Evolutionary conservation across 768 basidiomycete species (phyloP).

Genomic region (Inosperma sp.): DNA sequence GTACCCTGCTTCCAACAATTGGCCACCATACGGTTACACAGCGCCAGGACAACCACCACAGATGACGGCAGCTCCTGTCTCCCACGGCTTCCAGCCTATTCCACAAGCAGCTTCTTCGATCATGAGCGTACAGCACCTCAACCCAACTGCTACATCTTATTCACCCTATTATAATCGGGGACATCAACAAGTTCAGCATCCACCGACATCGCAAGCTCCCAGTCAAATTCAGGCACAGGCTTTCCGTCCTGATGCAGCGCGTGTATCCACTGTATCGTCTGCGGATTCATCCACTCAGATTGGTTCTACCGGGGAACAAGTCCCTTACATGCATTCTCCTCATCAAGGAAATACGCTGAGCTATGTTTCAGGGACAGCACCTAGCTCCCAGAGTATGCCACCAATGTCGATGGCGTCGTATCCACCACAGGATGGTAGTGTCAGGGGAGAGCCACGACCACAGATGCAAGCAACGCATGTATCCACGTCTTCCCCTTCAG

Average conservation of each 20-base stretch:
- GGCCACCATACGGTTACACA: background rate
- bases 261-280: conserved; percentile 1
- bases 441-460: no score
- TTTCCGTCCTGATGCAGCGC: background rate
- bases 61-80: background rate
- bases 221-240: background rate
- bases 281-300: conserved; percentile 2
- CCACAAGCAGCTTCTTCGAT: background rate
- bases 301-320: background rate
- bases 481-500: background rate
- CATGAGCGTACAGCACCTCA: conserved; percentile 6
- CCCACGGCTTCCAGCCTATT: conserved; percentile 8
- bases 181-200: background rate
- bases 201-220: background rate
- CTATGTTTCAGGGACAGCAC: background rate
- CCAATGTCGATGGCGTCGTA: background rate
- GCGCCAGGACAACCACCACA: background rate
- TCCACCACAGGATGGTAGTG: background rate
- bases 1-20: background rate
- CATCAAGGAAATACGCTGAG: conserved; percentile 10
- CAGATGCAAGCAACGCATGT: background rate
- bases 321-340: background rate
- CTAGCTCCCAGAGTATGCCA: background rate
- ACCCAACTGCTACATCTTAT: background rate
- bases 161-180: background rate